Base-by-base conservation (phyloP, 805 yeast species). In the Candida parachauliodes region DNA sequence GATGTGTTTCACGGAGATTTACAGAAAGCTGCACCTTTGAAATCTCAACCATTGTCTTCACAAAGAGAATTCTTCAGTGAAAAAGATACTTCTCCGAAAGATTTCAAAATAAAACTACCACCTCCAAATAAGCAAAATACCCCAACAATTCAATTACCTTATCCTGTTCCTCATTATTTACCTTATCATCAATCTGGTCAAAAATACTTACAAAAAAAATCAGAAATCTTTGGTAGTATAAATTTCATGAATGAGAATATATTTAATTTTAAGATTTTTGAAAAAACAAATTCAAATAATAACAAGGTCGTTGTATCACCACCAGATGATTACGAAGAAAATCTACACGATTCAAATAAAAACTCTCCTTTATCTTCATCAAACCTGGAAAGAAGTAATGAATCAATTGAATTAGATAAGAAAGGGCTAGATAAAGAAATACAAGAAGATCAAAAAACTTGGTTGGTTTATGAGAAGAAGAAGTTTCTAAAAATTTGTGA, bases 41-140 rank as follows among this genome's bases (percentile, higher is more conserved):
- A 57, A 18, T 70, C 77, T 11, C 80, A 75, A 48, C 79, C 80
- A 4, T 54, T 74, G 8, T 65, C 73, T 28, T 72, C 79, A 0
- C 77, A 74, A 47, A 52, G 62, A 16, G 70, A 62, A 35, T 59
- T 52, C 36, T 72, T 72, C 42, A 57, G 20, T 10, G 17, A 23
- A 12, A 17, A 49, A 51, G 8, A 21, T 8, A 10, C 7, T 8
- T 10, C 7, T 8, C 24, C 24, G 7, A 10, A 8, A 8, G 10
- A 21, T 21, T 2, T 12, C n/a, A 16, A 17, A 29, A 18, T 12
- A 17, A 21, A 15, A 18, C 18, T 22, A 12, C 31, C 7, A 12
- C 32, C 12, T 7, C 23, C 12, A 17, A 21, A 21, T 12, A 3
- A 5, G 22, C 16, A 27, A 20, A 33, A 16, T 3, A 7, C 21